Percentiles rank a stretch among this genome's conserved stretches.
Evolutionary conservation across 192 early-diverging fungal species (phyloP).

Genomic region (Podila minutissima): DNA sequence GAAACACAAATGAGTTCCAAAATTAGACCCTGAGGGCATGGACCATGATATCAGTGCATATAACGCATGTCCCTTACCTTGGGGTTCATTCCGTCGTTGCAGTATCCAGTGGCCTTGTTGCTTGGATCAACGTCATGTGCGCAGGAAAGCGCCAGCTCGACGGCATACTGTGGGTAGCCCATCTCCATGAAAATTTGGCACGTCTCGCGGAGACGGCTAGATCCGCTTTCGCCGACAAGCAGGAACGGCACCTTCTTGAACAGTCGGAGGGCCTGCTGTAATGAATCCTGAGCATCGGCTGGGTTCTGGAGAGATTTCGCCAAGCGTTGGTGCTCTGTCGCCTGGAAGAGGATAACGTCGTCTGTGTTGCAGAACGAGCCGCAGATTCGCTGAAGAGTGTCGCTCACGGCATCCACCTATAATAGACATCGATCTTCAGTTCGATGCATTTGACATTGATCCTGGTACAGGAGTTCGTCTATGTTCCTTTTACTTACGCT

Average conservation of each 20-base stretch:
- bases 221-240: slow-evolving; percentile 55
- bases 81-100: slow-evolving; percentile 63
- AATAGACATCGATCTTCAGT: neutral
- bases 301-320: slow-evolving; percentile 60
- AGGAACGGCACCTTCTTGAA: slow-evolving; percentile 55
- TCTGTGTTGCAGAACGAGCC: slow-evolving; percentile 68
- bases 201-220: slow-evolving; percentile 58
- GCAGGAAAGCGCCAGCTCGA: slow-evolving; percentile 63
- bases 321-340: slow-evolving; percentile 63
- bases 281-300: slow-evolving; percentile 48
- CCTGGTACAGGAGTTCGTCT: neutral
- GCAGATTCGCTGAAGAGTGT: slow-evolving; percentile 70
- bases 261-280: slow-evolving; percentile 54
- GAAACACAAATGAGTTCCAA: neutral
- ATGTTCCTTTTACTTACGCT: slow-evolving; percentile 50
- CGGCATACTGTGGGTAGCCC: slow-evolving; percentile 54
- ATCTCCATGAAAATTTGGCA: slow-evolving; percentile 59
- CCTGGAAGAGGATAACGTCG: slow-evolving; percentile 76
- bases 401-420: slow-evolving; percentile 61
- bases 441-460: too few species aligned
- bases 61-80: slow-evolving; percentile 49
- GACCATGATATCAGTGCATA: too few species aligned
- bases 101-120: slow-evolving; percentile 64
- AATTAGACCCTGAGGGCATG: neutral
- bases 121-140: slow-evolving; percentile 66